These are phyloP conservation scores for Xerophyta viscosa DNA, from an alignment of 106 monocot genomes.

Conservation along the genomic window DNA sequence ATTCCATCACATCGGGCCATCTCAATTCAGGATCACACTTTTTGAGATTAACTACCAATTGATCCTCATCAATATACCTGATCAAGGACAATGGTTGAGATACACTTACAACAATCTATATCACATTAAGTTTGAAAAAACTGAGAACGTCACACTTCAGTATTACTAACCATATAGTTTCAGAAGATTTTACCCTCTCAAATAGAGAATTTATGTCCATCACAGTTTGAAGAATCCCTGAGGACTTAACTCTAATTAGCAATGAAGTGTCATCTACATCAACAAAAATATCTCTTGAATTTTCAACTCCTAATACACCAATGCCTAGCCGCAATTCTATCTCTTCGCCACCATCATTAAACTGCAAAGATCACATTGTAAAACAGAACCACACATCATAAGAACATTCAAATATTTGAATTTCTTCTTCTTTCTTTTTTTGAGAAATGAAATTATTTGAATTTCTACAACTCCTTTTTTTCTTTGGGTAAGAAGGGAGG, in stretches of 20 bases:
- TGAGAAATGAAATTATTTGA: too few species aligned
- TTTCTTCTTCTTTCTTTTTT: too few species aligned
- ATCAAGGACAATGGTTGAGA: not conserved
- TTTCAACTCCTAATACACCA: conserved; percentile 21
- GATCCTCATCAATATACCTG: conserved; percentile 93
- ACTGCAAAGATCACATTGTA: conserved; percentile 26
- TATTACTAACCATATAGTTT: conserved; percentile 79
- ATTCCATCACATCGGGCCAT: conserved; percentile 93
- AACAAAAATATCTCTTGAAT: conserved; percentile 59
- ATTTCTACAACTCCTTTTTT: too few species aligned
- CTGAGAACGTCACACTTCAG: too few species aligned
- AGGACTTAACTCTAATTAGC: conserved; percentile 48
- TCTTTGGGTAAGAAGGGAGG: too few species aligned
- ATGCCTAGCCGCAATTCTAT: conserved; percentile 63
- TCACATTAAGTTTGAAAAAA: too few species aligned
- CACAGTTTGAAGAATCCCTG: conserved; percentile 45
- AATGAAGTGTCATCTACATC: conserved; percentile 61
- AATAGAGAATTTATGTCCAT: conserved; percentile 46
- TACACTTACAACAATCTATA: too few species aligned
- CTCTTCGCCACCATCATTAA: conserved; percentile 47
- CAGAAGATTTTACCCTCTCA: conserved; percentile 72
- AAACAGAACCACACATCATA: too few species aligned
- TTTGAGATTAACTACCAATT: conserved; percentile 73
- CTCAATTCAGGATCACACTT: conserved; percentile 59
- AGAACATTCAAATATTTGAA: too few species aligned